phyloP scores from a whole-genome alignment of 2,329 filamentous ascomycete species.

The Escovopsis sp. region DNA sequence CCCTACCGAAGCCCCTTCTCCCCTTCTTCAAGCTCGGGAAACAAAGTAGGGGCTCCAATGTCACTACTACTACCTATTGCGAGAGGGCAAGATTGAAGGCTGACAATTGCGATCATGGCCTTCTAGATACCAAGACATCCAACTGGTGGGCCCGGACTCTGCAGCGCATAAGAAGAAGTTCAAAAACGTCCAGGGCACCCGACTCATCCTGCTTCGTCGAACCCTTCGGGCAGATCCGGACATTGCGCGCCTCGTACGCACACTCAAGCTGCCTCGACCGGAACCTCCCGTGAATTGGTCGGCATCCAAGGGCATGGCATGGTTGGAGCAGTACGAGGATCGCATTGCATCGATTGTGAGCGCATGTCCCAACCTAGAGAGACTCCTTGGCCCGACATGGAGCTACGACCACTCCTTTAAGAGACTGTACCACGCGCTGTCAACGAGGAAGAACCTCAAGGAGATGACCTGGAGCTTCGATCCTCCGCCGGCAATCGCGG shows the following conservation, averaged over 20 bases:
- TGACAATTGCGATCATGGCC: background rate
- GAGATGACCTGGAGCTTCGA: slow-evolving; percentile 46
- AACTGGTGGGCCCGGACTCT: slow-evolving; percentile 42
- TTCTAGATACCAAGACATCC: slow-evolving; percentile 39
- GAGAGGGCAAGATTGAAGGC: background rate
- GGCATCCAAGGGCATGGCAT: slow-evolving; percentile 14
- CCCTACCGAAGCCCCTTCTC: no score
- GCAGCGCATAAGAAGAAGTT: slow-evolving; percentile 39
- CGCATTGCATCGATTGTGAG: slow-evolving; percentile 45
- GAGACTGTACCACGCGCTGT: slow-evolving; percentile 42
- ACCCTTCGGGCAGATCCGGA: slow-evolving; percentile 38
- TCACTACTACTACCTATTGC: no score
- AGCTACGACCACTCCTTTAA: slow-evolving; percentile 40
- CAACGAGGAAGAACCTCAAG: slow-evolving; percentile 37
- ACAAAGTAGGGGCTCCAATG: no score
- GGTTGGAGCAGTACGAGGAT: slow-evolving; percentile 37
- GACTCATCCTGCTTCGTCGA: slow-evolving; percentile 40
- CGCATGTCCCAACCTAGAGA: slow-evolving; percentile 50
- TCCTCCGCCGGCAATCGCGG: slow-evolving; percentile 12
- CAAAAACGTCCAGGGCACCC: slow-evolving; percentile 35
- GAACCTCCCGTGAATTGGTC: slow-evolving; percentile 21
- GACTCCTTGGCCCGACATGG: slow-evolving; percentile 37
- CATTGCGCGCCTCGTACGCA: slow-evolving; percentile 39
- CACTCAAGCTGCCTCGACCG: slow-evolving; percentile 36
- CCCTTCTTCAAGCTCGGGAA: no score